Evolutionary conservation across 305 asterid species (phyloP), one percentile per base, ranked within the genome.

Genomic region (Vinca major): DNA sequence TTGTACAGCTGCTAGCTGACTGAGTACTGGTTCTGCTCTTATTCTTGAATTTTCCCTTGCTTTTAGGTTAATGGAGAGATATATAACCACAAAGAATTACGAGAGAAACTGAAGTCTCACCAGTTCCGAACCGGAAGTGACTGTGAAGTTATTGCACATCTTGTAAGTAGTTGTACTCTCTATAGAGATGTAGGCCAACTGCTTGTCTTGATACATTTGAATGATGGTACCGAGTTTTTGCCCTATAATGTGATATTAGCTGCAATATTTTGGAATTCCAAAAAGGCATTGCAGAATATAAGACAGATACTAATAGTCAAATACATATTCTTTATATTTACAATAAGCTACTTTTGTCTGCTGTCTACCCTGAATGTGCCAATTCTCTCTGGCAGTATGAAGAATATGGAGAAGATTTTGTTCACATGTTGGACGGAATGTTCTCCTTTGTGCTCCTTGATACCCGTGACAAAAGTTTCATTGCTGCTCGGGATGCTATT

Each of bases 401-500:
- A 81, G 98, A 94, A 76, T 78, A 88, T 78, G 99, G 99, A 66
- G 98, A 94, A 85, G 95, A 94, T 50, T 94, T 94, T 80, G 86
- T 91, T 71, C 75, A 86, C 83, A 88, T 91, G 99, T 75, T 94
- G 84, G 99, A 94, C 76, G 99, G 99, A 71, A 94, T 94, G 99
- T 94, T 94, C 74, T 91, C 99, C 55, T 94, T 94, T 79, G 99
- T 94, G 81, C 98, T 94, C 79, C 92, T 94, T 70, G 98, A 94
- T 81, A 91, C 96, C 72, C 95, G 92, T 58, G 93, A 91, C 66
- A 91, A 88, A 79, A 88, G 95, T 84, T 91, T 85, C 84, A 94
- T 94, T 67, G 99, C 99, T 83, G 98, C 98, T 73, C 95, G 99
- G 78, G 99, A 94, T 89, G 97, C 98, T 73, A 91, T 94, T 79